Evolutionary conservation across 225 moss, liverwort and hornwort species (phyloP), one percentile per base, ranked within the genome.

Genomic region (Antitrichia curtipendula): DNA sequence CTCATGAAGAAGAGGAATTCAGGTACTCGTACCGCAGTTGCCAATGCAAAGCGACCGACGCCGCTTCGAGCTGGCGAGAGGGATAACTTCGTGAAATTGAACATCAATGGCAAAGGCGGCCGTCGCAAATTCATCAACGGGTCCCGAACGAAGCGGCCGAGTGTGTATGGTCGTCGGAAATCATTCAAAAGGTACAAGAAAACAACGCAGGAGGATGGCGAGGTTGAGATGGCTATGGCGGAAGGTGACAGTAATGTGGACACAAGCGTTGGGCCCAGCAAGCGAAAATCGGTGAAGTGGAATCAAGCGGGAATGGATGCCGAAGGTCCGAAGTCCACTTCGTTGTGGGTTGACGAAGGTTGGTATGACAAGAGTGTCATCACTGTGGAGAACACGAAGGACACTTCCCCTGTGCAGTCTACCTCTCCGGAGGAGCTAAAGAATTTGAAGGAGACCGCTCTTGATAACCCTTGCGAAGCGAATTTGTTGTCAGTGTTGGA

Each of bases 31-130:
- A 80, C n/a, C 73, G 53, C 81, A 82, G 47, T 25, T 72, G 82
- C 68, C 59, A 87, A 54, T 69, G 52, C 70, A 8, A 90, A 71
- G 58, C 61, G 83, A 81, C 88, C 75, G 68, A 75, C 80, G 78
- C 88, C 86, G 56, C 89, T 91, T 64, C 87, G 69, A 90, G 88
- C 92, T 28, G 95, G 93, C 52, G 98, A 96, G 86, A 90, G 98
- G 88, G 95, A 98, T 63, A 98, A 98, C 81, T 98, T 96, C 86
- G 96, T 98, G 89, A 97, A 92, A 86, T 61, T 98, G 88, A 96
- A 98, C 41, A 92, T 98, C 52, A 98, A 96, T 81, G 93, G 96
- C 49, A 96, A 90, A 90, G 98, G 97, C 27, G 93, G 93, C 16
- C 94, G 92, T 68, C 95, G 98, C 49, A 98, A 93, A 81, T 97